Conservation (phyloP, 352 stramenopile species). For the Globisporangium middletonii region DNA sequence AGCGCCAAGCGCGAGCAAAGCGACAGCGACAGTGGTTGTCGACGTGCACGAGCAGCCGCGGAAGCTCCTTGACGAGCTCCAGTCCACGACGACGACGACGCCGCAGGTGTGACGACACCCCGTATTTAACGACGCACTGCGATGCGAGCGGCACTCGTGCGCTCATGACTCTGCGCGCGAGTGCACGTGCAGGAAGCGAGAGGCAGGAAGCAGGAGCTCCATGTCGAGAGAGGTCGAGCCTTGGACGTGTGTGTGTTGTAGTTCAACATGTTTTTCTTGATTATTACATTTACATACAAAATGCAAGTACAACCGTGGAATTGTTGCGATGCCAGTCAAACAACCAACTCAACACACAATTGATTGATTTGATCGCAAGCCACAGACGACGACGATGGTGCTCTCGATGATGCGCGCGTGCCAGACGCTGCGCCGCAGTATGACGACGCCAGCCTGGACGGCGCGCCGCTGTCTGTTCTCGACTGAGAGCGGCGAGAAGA, state of each 20-base stretch:
- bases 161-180: neutral
- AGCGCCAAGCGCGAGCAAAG: neutral
- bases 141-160: neutral
- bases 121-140: constrained; percentile 8
- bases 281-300: no score
- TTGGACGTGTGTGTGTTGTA: no score
- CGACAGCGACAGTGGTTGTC: neutral
- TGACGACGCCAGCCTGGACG: neutral
- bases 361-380: no score
- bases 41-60: constrained; percentile 9
- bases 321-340: neutral
- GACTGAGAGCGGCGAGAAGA: constrained; percentile 6
- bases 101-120: neutral
- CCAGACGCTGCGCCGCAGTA: constrained; percentile 3
- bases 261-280: no score
- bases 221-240: no score
- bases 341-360: no score
- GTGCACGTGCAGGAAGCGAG: no score
- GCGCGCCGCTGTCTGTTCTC: constrained; percentile 6
- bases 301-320: no score
- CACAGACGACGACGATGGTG: neutral
- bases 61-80: constrained; percentile 10
- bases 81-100: constrained; percentile 6
- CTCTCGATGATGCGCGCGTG: constrained; percentile 1
- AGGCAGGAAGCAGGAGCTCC: no score